Base-by-base conservation (phyloP, 805 yeast species). In the Scheffersomyces lignosus region DNA sequence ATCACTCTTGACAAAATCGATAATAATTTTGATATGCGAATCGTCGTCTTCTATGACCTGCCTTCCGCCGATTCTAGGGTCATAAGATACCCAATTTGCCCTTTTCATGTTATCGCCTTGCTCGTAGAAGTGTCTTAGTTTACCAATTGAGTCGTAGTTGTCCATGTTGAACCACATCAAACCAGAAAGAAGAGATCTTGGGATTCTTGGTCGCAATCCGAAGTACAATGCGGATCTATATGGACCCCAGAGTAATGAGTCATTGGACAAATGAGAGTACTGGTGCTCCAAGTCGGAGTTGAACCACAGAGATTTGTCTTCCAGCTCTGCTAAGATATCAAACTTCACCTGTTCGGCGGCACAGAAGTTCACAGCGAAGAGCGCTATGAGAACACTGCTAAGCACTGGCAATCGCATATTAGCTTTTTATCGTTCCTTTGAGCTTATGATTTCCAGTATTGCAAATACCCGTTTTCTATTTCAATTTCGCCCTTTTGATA, bases 11-110 rank as follows among this genome's bases (percentile, higher is more conserved):
- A 84, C 84, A 58, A 89, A 86, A 42, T 83, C 86, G 4, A 87
- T 78, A 0, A 78, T 75, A 27, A 93, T 51, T 37, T 76, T 75
- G 3, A 89, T 60, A 37, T 78, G 78, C 43, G 80, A 75, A 23
- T 76, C 84, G 15, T 64, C 59, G 56, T 93, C 99, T 25, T 70
- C 63, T 18, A 93, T 80, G 1, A 76, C 66, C 54, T 93, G 91
- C 42, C 75, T 68, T 0, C 99, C 99, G 16, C 99, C 99, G 10
- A 62, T 33, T 45, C 98, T 73, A 4, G 96, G 89, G 55, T 93
- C 98, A 57, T 84, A 93, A 25, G 71, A 66, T n/a, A 77, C 71
- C 96, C 97, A 93, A 17, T 90, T 87, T 48, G 86, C 91, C 36
- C 77, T 80, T 16, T 71, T 71, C 64, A 89, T 70, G 33, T 80